Percentiles rank a stretch among this genome's conserved stretches.
Conservation (phyloP, 2,329 filamentous ascomycete genomes). For the Lachnellula hyalina region DNA sequence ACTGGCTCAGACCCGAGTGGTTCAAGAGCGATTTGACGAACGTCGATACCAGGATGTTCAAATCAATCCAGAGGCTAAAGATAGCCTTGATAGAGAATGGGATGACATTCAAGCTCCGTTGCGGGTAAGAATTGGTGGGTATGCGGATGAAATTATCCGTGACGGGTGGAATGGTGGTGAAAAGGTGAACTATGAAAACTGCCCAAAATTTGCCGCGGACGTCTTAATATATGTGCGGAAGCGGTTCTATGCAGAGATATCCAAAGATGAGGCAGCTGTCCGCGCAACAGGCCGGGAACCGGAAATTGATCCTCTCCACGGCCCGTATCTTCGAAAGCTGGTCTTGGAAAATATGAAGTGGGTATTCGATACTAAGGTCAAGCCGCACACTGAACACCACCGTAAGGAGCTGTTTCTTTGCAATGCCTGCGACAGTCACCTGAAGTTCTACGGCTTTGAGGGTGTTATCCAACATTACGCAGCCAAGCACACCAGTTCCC, state of each 20-base stretch:
- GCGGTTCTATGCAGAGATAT: constrained; percentile 58
- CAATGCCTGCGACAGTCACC: constrained; percentile 58
- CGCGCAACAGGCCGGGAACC: constrained; percentile 42
- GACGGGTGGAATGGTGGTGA: constrained; percentile 60
- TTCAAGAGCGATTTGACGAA: constrained; percentile 35
- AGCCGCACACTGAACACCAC: constrained; percentile 58
- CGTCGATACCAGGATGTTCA: constrained; percentile 26
- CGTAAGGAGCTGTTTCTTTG: constrained; percentile 73
- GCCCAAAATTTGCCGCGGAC: constrained; percentile 65
- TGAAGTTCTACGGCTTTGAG: constrained; percentile 70
- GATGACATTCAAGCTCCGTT: constrained; percentile 65
- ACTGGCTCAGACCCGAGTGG: constrained; percentile 28
- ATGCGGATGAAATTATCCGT: constrained; percentile 66
- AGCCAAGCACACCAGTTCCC: constrained; percentile 68
- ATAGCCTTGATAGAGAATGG: constrained; percentile 63
- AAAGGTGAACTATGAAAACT: constrained; percentile 57
- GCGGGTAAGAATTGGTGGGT: constrained; percentile 56
- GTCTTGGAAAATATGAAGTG: constrained; percentile 84
- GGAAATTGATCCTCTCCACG: constrained; percentile 44
- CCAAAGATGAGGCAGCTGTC: constrained; percentile 46
- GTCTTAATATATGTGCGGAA: constrained; percentile 63
- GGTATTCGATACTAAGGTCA: constrained; percentile 74
- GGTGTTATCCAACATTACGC: constrained; percentile 78
- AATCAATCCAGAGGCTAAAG: constrained; percentile 45
- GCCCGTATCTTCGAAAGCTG: constrained; percentile 55